Evolutionary conservation across 1,284 basidiomycete genomes (phyloP), one percentile per base, ranked within the genome.

Genomic region (Schizopora paradoxa): DNA sequence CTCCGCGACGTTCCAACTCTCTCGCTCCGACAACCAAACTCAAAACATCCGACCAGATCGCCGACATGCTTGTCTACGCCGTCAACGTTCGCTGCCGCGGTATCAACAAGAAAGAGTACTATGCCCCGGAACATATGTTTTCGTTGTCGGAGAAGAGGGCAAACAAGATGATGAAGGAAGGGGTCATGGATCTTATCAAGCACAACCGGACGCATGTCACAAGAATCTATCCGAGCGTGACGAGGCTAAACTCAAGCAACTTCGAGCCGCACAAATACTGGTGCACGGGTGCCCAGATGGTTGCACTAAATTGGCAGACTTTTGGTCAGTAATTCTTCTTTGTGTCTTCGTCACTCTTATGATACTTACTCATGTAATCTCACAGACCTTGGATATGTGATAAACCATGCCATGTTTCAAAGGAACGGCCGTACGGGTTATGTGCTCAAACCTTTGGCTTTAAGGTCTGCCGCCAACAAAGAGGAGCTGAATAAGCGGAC

Each of bases 291-390:
- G 82, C 84, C 13, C 95, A 99, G 65, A 66, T 99, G n/a, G 93
- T 96, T 0, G 92, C 96, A 5, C 76, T 99, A 51, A 99, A 99
- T 63, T 98, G 93, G 90, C 96, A 99, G 65, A 99, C 93, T 0
- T 85, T 85, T 55, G 91, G 90, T 91, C 55, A 45, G 77, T 65
- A 49, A 31, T 38, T 25, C 28, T 42, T 34, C 1, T 26, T 39
- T 37, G 19, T 3, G 26, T 7, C 19, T 23, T 27, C 19, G 23
- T 25, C 28, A 44, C 21, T 25, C 37, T 16, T 7, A 35, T 31
- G 31, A 40, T 51, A 22, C 10, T n/a, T 38, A 42, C 28, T 25
- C 8, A 51, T 22, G 18, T 27, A 38, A 25, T 27, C 10, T 44
- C 43, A 18, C 58, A 91, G 91, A 95, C 63, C 59, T 89, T 41